These are phyloP conservation scores for Kurtzmaniella quercitrusa DNA, from an alignment of 1,139 yeast genomes.

Conservation along the genomic window DNA sequence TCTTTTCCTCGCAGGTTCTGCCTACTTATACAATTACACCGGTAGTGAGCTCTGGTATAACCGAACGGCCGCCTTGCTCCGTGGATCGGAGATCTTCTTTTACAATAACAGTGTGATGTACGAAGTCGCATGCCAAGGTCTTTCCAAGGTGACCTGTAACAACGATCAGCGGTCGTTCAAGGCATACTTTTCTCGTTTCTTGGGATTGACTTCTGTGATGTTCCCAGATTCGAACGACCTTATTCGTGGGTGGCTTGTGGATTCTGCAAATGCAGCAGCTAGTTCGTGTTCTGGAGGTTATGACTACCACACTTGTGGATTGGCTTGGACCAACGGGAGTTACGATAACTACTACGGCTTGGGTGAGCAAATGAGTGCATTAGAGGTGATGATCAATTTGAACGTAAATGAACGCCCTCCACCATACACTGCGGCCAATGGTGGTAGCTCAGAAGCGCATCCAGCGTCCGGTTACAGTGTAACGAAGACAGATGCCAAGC, in stretches of 20 bases:
- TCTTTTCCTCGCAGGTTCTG: conserved; percentile 72
- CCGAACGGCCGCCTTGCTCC: conserved; percentile 51
- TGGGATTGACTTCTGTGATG: conserved; percentile 70
- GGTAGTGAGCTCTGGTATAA: conserved; percentile 63
- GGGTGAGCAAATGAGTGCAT: conserved; percentile 90
- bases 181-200: conserved; percentile 72
- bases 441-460: conserved; percentile 60
- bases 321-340: conserved; percentile 59
- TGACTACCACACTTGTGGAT: conserved; percentile 89
- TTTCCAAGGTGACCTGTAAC: conserved; percentile 50
- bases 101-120: conserved; percentile 55
- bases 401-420: conserved; percentile 50
- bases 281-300: conserved; percentile 78
- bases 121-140: conserved; percentile 78
- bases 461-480: conserved; percentile 57
- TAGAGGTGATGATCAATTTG: conserved; percentile 70
- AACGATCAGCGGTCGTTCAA: conserved; percentile 89
- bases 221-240: conserved; percentile 58
- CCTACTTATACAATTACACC: conserved; percentile 76
- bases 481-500: conserved; percentile 30
- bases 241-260: conserved; percentile 48
- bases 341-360: conserved; percentile 86
- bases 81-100: conserved; percentile 54
- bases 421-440: conserved; percentile 54
- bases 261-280: conserved; percentile 79